These are phyloP conservation scores for Kalmusia sp. DNA, from an alignment of 2,329 filamentous ascomycete genomes.

Conservation along the genomic window DNA sequence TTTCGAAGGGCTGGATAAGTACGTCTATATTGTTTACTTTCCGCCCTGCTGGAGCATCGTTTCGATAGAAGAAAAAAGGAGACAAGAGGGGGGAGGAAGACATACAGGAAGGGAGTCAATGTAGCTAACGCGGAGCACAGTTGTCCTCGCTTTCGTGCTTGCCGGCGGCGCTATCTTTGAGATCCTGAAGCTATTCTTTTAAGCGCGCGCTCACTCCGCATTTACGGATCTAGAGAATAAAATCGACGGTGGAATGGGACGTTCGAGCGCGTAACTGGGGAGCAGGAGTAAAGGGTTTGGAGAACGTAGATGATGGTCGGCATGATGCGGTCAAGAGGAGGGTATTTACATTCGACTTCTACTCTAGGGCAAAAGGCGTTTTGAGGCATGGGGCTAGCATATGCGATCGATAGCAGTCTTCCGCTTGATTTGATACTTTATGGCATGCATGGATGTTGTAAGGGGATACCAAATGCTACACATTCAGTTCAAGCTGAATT, in stretches of 20 bases:
- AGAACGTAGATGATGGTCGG: neutral
- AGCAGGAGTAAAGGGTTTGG: neutral
- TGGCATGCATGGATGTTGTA: neutral
- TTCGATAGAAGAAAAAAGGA: neutral
- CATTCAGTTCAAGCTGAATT: neutral
- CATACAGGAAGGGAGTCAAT: neutral
- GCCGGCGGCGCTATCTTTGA: conserved; percentile 68
- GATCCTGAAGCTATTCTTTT: conserved; percentile 58
- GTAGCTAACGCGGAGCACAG: conserved; percentile 45
- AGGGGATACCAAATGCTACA: neutral
- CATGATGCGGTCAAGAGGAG: neutral
- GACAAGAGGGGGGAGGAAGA: neutral
- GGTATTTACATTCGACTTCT: neutral
- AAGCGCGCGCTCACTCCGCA: conserved; percentile 11
- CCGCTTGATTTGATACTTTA: neutral
- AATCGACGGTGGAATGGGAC: neutral
- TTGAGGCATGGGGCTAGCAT: neutral
- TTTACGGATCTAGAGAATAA: neutral
- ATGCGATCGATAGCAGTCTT: neutral
- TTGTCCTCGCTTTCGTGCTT: conserved; percentile 68
- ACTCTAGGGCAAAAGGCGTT: conserved; percentile 6
- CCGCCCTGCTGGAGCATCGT: neutral
- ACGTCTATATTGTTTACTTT: conserved; percentile 46
- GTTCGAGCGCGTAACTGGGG: neutral
- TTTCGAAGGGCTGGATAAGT: conserved; percentile 67